A percentile compares a stretch with the other conserved stretches of the same genome.
Evolutionary conservation across 1,139 yeast genomes (phyloP).

Genomic region (Suhomyces guaymorum): DNA sequence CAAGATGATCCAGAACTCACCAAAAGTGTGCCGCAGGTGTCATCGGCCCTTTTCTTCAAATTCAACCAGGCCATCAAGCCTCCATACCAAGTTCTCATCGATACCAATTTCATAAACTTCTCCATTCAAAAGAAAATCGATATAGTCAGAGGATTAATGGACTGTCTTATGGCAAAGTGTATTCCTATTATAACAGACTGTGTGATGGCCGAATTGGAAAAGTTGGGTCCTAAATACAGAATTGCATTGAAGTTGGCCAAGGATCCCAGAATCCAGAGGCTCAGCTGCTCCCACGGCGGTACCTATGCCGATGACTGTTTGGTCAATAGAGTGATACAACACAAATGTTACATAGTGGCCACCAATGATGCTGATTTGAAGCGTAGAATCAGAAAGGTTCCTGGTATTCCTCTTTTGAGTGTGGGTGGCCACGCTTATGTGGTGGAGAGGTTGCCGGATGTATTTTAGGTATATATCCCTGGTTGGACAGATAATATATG

Average conservation of each 20-base stretch:
- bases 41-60: conserved; percentile 93
- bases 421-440: conserved; percentile 93
- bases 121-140: conserved; percentile 95
- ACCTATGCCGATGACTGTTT: conserved; percentile 98
- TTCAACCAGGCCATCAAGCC: conserved; percentile 93
- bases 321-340: conserved; percentile 90
- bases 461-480: conserved; percentile 49
- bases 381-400: conserved; percentile 90
- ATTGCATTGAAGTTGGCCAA: conserved; percentile 90
- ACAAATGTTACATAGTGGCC: conserved; percentile 95
- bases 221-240: conserved; percentile 90
- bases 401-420: conserved; percentile 95
- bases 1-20: conserved; percentile 79
- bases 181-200: conserved; percentile 95
- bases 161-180: conserved; percentile 88
- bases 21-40: conserved; percentile 86
- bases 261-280: conserved; percentile 86
- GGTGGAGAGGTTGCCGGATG: conserved; percentile 93
- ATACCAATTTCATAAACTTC: conserved; percentile 94
- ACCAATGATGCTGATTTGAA: conserved; percentile 98
- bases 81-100: conserved; percentile 92
- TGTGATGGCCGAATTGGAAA: conserved; percentile 96
- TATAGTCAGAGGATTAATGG: conserved; percentile 94
- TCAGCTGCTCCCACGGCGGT: conserved; percentile 90
- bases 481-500: conserved; percentile 9